These are phyloP conservation scores for Aureoboletus auriporus DNA, from an alignment of 768 basidiomycete genomes.

Conservation along the genomic window DNA sequence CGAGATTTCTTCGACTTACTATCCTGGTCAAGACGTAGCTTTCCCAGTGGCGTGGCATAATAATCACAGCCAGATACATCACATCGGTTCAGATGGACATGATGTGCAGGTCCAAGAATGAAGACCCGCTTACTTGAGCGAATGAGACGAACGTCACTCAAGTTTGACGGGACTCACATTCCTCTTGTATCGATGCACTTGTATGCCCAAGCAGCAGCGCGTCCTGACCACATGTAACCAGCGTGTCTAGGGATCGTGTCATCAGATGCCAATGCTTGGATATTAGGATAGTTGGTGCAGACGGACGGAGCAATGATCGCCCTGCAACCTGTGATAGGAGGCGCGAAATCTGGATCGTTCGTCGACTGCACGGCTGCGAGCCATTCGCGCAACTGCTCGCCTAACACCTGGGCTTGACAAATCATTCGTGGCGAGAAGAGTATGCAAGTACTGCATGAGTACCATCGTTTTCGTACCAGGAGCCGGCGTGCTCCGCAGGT, in stretches of 20 bases:
- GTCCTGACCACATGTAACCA: constrained; percentile 92
- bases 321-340: constrained; percentile 66
- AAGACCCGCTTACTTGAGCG: constrained; percentile 79
- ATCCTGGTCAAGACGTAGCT: constrained; percentile 70
- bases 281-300: background rate
- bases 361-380: constrained; percentile 53
- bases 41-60: constrained; percentile 86
- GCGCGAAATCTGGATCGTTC: constrained; percentile 45
- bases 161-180: constrained; percentile 55
- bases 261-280: constrained; percentile 5
- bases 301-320: constrained; percentile 96
- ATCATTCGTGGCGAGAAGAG: constrained; percentile 11
- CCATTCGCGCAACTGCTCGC: constrained; percentile 60
- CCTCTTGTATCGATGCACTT: constrained; percentile 74
- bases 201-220: constrained; percentile 95
- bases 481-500: constrained; percentile 79
- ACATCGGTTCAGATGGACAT: constrained; percentile 82
- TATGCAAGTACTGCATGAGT: constrained; percentile 13
- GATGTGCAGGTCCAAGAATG: constrained; percentile 94
- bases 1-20: constrained; percentile 46
- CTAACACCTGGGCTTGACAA: constrained; percentile 49
- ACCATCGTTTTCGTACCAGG: constrained; percentile 85
- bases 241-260: constrained; percentile 64
- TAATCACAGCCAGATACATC: constrained; percentile 74
- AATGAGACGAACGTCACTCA: constrained; percentile 5